Conservation (phyloP, 176 grass and related monocot genomes). For the Lolium perenne region DNA sequence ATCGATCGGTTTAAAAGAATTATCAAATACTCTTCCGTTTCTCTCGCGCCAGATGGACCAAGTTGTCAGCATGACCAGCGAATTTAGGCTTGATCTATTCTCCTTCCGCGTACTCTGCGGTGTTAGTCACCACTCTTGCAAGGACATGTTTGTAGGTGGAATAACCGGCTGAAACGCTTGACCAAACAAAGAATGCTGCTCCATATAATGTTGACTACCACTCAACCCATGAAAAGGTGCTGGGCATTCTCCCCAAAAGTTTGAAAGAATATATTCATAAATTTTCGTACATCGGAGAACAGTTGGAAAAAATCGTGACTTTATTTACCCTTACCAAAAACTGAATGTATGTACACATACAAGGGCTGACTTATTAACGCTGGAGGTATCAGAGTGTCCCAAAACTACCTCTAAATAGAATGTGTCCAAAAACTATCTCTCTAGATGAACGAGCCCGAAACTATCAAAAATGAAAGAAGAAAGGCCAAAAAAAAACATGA, state of each 20-base stretch:
- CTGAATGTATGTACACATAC: neutral
- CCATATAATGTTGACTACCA: too few species aligned
- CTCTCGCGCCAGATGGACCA: too few species aligned
- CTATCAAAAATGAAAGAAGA: neutral
- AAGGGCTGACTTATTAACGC: conserved; percentile 1
- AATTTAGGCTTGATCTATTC: too few species aligned
- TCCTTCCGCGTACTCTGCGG: too few species aligned
- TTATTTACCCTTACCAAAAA: neutral
- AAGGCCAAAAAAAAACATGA: neutral
- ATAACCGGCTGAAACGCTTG: too few species aligned
- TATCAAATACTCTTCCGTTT: too few species aligned
- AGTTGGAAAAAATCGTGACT: neutral
- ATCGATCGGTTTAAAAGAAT: too few species aligned
- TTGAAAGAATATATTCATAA: neutral
- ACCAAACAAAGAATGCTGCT: too few species aligned
- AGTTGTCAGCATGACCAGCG: too few species aligned
- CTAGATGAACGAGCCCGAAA: neutral
- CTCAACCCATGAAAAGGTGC: too few species aligned
- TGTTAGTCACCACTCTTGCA: too few species aligned
- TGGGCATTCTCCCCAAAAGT: neutral
- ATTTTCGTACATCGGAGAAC: neutral
- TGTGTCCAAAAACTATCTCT: neutral
- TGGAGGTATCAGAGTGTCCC: neutral
- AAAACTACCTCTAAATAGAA: neutral
- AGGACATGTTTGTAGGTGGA: too few species aligned